These are phyloP conservation scores for Chromera velia DNA, from an alignment of 73 alveolate genomes.

Conservation along the genomic window DNA sequence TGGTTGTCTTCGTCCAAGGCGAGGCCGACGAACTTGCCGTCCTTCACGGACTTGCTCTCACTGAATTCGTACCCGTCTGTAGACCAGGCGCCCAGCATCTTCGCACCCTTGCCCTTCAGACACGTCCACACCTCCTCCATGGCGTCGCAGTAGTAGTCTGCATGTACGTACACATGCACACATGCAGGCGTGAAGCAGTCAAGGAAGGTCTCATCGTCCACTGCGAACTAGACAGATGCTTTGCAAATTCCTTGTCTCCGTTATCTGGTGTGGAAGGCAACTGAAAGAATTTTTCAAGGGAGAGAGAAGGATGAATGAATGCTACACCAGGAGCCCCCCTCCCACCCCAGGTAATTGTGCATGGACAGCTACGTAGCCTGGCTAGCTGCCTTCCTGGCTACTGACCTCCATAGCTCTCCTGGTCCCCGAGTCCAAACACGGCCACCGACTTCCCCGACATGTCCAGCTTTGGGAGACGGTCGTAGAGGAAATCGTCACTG, in stretches of 20 bases:
- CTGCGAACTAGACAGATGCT: too few species aligned
- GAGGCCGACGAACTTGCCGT: conserved; percentile 24
- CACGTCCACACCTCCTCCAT: conserved; percentile 18
- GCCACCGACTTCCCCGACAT: conserved; percentile 19
- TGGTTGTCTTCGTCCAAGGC: conserved; percentile 26
- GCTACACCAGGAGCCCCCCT: too few species aligned
- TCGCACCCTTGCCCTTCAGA: conserved; percentile 19
- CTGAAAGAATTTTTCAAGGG: too few species aligned
- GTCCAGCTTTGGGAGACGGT: background rate
- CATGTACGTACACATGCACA: too few species aligned
- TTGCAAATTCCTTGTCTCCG: too few species aligned
- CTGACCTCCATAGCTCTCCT: conserved; percentile 13
- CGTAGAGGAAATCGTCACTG: background rate
- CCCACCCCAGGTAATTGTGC: too few species aligned
- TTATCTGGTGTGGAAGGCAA: too few species aligned
- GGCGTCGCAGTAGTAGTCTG: conserved; percentile 27
- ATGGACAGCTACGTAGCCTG: too few species aligned
- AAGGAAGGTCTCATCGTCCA: too few species aligned
- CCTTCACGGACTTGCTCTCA: conserved; percentile 17
- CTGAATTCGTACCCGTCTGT: conserved; percentile 8
- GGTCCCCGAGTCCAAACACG: conserved; percentile 22
- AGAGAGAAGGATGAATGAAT: too few species aligned
- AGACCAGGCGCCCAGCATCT: conserved; percentile 16
- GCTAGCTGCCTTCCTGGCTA: too few species aligned
- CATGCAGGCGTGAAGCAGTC: too few species aligned